Conservation (phyloP, 176 grass and related monocot species). For the Tuctoria greenei region DNA sequence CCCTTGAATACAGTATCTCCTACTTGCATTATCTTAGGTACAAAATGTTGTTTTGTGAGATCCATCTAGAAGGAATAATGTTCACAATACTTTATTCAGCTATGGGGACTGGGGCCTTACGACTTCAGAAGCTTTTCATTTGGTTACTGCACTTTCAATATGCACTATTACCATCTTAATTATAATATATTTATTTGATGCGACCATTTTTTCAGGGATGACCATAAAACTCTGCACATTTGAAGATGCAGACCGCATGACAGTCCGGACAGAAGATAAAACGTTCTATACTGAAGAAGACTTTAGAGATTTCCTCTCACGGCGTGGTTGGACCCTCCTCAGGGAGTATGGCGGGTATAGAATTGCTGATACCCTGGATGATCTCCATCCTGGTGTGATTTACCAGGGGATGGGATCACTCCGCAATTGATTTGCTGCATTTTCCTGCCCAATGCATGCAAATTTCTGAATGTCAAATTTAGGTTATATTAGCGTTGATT, state of each 20-base stretch:
- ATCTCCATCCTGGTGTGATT: slow-evolving; percentile 67
- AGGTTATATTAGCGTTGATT: not conserved
- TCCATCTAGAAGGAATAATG: not conserved
- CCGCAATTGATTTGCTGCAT: slow-evolving; percentile 47
- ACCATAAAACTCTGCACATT: slow-evolving; percentile 76
- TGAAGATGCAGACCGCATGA: slow-evolving; percentile 60
- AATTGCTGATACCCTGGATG: slow-evolving; percentile 64
- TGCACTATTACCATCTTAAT: not conserved
- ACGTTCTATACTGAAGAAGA: slow-evolving; percentile 87
- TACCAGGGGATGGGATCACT: slow-evolving; percentile 66
- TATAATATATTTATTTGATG: not conserved
- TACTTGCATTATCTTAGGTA: not conserved
- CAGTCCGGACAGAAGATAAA: slow-evolving; percentile 68
- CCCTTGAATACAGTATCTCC: too few species aligned
- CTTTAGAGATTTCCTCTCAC: slow-evolving; percentile 62
- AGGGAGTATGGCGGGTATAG: slow-evolving; percentile 68
- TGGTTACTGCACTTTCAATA: not conserved
- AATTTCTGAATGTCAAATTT: not conserved
- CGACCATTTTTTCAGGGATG: slow-evolving; percentile 49
- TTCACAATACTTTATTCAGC: not conserved
- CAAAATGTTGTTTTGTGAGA: not conserved
- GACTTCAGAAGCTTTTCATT: not conserved
- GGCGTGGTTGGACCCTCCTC: slow-evolving; percentile 65
- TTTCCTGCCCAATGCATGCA: not conserved
- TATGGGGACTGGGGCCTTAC: not conserved